These are phyloP conservation scores for Polygonum maritimum DNA, from an alignment of 148 eudicot species.

Conservation along the genomic window DNA sequence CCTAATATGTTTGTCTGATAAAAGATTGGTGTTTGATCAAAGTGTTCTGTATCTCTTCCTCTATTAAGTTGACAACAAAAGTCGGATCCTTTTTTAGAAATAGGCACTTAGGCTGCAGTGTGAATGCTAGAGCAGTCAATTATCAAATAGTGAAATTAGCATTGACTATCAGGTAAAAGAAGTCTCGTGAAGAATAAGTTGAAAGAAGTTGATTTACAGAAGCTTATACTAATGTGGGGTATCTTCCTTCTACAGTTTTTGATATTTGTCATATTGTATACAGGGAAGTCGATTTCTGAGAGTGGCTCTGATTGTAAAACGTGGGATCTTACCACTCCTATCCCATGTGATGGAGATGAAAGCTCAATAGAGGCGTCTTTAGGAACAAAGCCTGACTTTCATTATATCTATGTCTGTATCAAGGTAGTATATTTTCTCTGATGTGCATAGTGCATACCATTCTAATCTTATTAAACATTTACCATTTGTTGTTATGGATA, in stretches of 20 bases:
- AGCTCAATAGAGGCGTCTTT: conserved; percentile 34
- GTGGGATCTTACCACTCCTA: conserved; percentile 55
- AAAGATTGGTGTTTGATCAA: background rate
- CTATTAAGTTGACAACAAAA: too few species aligned
- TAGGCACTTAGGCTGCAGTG: background rate
- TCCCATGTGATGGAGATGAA: conserved; percentile 49
- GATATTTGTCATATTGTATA: background rate
- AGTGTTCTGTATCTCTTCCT: background rate
- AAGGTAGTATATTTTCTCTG: conserved; percentile 31
- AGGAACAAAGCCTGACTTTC: conserved; percentile 51
- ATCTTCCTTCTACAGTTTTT: background rate
- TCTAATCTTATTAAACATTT: background rate
- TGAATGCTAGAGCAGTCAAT: background rate
- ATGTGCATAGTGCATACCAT: background rate
- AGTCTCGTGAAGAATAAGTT: too few species aligned
- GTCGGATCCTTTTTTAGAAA: background rate
- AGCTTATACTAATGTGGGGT: background rate
- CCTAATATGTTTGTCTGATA: background rate
- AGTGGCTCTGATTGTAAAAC: conserved; percentile 26
- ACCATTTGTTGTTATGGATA: background rate
- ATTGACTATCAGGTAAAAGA: background rate
- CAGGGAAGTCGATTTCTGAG: conserved; percentile 44
- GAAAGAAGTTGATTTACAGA: background rate
- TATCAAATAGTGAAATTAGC: background rate
- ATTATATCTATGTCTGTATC: conserved; percentile 74